Base-by-base conservation (phyloP, 345 rosid genomes). In the Fremontodendron californicum region DNA sequence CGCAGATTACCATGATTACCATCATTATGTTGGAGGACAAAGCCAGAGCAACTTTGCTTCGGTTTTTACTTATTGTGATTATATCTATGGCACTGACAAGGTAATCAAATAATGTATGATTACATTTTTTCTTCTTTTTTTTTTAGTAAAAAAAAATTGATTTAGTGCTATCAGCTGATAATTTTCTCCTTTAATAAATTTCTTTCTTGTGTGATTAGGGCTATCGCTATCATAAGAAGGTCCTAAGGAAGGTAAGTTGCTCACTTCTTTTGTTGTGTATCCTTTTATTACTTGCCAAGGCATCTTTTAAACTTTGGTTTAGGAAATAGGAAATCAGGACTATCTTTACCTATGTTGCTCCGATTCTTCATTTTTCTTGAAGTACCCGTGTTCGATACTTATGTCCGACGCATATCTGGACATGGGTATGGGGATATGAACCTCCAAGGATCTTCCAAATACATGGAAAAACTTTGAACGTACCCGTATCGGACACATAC, bases 11-110 rank as follows among this genome's bases (percentile, higher is more conserved):
- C 99, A 96, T 73, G 99, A 96, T 83, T 96, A 96, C 75, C 98
- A 96, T 82, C 99, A 96, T 79, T 96, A 93, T 76, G 98, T 96
- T 77, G 99, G 99, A 81, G 97, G 89, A 81, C 97, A 96, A 83
- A 94, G 98, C 90, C 99, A 94, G 62, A 94, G 99, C 84, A 96
- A 96, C 84, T 96, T 96, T 67, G 97, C 99, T 68, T 96, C 99
- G 13, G 93, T 96, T 35, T 96, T 96, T 84, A 93, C 99, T 51
- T 96, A 96, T 71, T 96, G 99, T 81, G 99, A 96, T 86, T 90
- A 74, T 82, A 79, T 96, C 23, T 96, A 96, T 82, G 97, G 99
- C 81, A 96, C 99, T 48, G 97, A 92, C 85, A 96, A 93, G 94
- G 99, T 96, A 73, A 75, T 13, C 31, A 6, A 19, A 19, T 27